Evolutionary conservation across 2,329 filamentous ascomycete species (phyloP).

Genomic region (Teratosphaeria zuluensis): DNA sequence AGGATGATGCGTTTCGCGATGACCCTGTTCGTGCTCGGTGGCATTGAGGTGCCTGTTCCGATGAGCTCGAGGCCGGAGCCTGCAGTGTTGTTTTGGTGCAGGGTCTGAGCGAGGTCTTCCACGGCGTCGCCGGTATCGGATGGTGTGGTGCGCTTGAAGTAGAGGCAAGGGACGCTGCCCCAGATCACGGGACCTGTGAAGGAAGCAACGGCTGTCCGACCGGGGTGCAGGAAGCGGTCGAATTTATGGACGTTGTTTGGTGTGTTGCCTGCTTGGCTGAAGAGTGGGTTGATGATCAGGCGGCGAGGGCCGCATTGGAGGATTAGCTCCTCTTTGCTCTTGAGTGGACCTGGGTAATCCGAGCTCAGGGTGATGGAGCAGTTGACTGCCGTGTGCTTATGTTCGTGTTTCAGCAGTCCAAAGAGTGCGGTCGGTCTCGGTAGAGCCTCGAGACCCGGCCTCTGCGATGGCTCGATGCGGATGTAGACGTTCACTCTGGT

Average conservation of each 20-base stretch:
- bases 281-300: constrained; percentile 80
- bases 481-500: constrained; percentile 76
- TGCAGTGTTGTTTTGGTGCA: constrained; percentile 16
- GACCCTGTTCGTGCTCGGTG: constrained; percentile 64
- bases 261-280: constrained; percentile 79
- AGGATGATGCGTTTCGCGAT: constrained; percentile 90
- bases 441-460: constrained; percentile 44
- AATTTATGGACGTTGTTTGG: constrained; percentile 98
- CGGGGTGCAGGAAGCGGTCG: constrained; percentile 82
- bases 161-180: constrained; percentile 82
- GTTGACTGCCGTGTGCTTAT: constrained; percentile 86
- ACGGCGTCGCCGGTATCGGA: constrained; percentile 37
- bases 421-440: constrained; percentile 62
- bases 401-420: constrained; percentile 84
- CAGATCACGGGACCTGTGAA: constrained; percentile 88
- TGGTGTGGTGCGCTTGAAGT: constrained; percentile 54
- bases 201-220: constrained; percentile 76
- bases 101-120: constrained; percentile 23
- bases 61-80: constrained; percentile 53
- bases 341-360: constrained; percentile 65
- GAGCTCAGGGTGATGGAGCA: constrained; percentile 79
- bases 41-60: constrained; percentile 76
- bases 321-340: constrained; percentile 85
- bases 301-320: constrained; percentile 84
- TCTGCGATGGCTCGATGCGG: constrained; percentile 34